A percentile compares a stretch with the other conserved stretches of the same genome.
phyloP scores from a whole-genome alignment of 1,284 basidiomycete species.

The Ganoderma meredithae region DNA sequence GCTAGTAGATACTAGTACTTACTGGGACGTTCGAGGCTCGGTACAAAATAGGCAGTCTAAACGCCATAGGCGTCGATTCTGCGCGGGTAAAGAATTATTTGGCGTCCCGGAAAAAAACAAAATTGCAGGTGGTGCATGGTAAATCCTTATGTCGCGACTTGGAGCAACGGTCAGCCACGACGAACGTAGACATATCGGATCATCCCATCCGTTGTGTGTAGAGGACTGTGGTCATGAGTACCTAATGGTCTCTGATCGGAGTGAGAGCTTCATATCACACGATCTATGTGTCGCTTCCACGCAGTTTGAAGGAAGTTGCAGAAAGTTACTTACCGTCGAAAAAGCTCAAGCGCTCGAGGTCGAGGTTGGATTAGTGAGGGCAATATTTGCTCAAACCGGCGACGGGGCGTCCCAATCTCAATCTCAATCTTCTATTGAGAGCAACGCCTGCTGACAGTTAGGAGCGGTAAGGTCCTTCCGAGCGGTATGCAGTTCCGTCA shows the following conservation, averaged over 20 bases:
- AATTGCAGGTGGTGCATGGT: too few species aligned
- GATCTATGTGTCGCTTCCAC: not conserved
- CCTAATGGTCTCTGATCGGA: not conserved
- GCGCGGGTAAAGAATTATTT: too few species aligned
- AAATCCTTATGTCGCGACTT: too few species aligned
- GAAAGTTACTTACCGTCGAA: not conserved
- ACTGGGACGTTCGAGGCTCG: too few species aligned
- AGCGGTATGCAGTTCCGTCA: not conserved
- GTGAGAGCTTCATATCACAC: not conserved
- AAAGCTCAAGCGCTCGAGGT: conserved; percentile 10
- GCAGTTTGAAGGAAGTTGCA: not conserved
- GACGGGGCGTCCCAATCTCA: conserved; percentile 1
- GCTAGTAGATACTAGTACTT: too few species aligned
- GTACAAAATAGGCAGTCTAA: too few species aligned
- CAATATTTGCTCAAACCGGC: not conserved
- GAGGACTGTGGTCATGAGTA: too few species aligned
- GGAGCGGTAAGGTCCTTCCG: conserved; percentile 12
- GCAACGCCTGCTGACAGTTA: conserved; percentile 5
- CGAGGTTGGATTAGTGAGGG: not conserved
- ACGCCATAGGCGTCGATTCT: too few species aligned
- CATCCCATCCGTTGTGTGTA: too few species aligned
- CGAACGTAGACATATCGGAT: too few species aligned
- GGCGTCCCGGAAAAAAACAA: too few species aligned
- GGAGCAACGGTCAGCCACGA: too few species aligned
- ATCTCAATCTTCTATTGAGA: not conserved